These are phyloP conservation scores for Nakataea oryzae DNA, from an alignment of 2,329 filamentous ascomycete species.

Conservation along the genomic window DNA sequence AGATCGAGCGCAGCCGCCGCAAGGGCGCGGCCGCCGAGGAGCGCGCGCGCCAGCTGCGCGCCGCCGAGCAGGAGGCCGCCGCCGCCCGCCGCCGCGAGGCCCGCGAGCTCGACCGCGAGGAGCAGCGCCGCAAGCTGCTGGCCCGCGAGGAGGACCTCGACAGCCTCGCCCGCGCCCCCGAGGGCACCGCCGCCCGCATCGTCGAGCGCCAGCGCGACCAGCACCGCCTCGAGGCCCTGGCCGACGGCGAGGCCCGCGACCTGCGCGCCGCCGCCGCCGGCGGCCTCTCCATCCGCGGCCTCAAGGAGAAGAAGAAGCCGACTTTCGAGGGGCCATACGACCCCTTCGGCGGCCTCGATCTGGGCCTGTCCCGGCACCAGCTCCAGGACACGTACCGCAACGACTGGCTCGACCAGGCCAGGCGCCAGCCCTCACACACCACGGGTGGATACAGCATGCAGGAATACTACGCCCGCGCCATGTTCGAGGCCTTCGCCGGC, in stretches of 20 bases:
- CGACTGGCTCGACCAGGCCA: slow-evolving; percentile 58
- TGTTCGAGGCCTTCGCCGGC: slow-evolving; percentile 86
- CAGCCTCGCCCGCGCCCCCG: slow-evolving; percentile 53
- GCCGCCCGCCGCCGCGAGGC: slow-evolving; percentile 53
- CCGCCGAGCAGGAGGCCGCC: slow-evolving; percentile 56
- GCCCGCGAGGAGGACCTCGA: slow-evolving; percentile 61
- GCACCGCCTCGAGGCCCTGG: slow-evolving; percentile 20
- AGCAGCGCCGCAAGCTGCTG: slow-evolving; percentile 52
- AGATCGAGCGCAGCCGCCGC: slow-evolving; percentile 52
- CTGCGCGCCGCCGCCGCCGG: slow-evolving; percentile 14
- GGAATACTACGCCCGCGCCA: slow-evolving; percentile 70
- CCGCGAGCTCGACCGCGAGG: slow-evolving; percentile 58
- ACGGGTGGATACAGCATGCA: slow-evolving; percentile 76
- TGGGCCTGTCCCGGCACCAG: slow-evolving; percentile 59
- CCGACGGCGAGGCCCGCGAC: slow-evolving; percentile 16
- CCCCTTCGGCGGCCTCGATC: slow-evolving; percentile 68
- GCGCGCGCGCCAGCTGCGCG: slow-evolving; percentile 41
- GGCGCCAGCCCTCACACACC: slow-evolving; percentile 53
- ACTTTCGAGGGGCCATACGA: slow-evolving; percentile 71
- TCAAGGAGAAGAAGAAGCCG: slow-evolving; percentile 52
- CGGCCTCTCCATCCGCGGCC: slow-evolving; percentile 62
- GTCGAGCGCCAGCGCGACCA: slow-evolving; percentile 66
- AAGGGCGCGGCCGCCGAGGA: slow-evolving; percentile 43
- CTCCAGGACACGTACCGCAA: slow-evolving; percentile 64
- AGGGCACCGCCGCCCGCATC: slow-evolving; percentile 44